Percentiles rank a stretch among this genome's conserved stretches.
These are phyloP conservation scores for Colletotrichum tropicicola DNA, from an alignment of 2,329 filamentous ascomycete genomes.

Conservation along the genomic window DNA sequence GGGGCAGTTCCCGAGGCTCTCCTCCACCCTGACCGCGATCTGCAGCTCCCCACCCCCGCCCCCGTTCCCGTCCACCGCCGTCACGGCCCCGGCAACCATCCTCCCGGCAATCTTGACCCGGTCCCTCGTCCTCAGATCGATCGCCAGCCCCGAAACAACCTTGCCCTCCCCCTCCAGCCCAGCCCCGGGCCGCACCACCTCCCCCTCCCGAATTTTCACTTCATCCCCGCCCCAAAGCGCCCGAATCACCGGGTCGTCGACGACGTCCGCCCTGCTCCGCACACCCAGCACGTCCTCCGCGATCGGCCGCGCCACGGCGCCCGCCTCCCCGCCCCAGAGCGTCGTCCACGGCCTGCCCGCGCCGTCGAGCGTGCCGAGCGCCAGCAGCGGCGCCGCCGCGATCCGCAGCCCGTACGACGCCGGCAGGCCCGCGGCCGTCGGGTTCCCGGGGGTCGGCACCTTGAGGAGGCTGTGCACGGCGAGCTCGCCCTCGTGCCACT, in stretches of 20 bases:
- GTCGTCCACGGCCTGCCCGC: conserved; percentile 78
- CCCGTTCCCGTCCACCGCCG: conserved; percentile 39
- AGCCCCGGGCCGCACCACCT: conserved; percentile 45
- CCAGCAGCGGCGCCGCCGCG: conserved; percentile 71
- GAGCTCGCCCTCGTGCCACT: conserved; percentile 73
- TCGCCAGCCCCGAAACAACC: conserved; percentile 61
- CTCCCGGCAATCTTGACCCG: conserved; percentile 78
- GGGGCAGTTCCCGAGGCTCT: conserved; percentile 83
- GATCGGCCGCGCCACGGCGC: conserved; percentile 69
- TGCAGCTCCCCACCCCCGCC: conserved; percentile 48
- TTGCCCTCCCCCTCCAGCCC: conserved; percentile 47
- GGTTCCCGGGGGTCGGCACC: conserved; percentile 68
- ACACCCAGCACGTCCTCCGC: conserved; percentile 72
- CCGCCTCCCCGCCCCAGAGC: conserved; percentile 77
- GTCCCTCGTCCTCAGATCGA: conserved; percentile 74
- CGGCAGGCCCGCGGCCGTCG: conserved; percentile 71
- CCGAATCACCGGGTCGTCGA: conserved; percentile 75
- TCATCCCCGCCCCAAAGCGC: conserved; percentile 62
- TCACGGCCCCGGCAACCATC: conserved; percentile 71
- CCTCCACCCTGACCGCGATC: conserved; percentile 74
- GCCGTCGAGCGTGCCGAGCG: conserved; percentile 76
- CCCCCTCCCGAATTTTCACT: conserved; percentile 47
- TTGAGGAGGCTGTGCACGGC: conserved; percentile 71
- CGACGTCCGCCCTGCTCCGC: conserved; percentile 65
- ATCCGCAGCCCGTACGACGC: conserved; percentile 69